phyloP scores from a whole-genome alignment of 1,284 basidiomycete genomes.

The Laetiporus sulphureus region DNA sequence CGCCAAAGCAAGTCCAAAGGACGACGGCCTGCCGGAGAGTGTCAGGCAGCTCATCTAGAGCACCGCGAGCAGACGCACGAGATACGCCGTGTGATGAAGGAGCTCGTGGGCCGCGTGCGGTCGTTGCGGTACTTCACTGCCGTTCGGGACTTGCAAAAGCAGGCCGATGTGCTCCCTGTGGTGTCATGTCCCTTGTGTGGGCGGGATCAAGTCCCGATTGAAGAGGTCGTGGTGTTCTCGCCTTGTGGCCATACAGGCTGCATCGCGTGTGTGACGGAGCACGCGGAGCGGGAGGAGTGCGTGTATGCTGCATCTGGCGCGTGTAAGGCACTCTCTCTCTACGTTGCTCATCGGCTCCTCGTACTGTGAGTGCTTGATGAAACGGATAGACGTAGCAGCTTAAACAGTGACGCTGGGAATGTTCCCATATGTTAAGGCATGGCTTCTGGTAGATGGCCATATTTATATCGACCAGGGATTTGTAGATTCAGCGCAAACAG shows the following conservation, averaged over 20 bases:
- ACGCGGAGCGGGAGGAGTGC: conserved; percentile 77
- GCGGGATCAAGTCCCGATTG: conserved; percentile 47
- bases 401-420: too few species aligned
- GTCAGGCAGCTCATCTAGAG: conserved; percentile 64
- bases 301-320: conserved; percentile 63
- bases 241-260: conserved; percentile 90
- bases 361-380: too few species aligned
- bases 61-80: conserved; percentile 84
- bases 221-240: conserved; percentile 78
- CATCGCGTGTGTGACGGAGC: conserved; percentile 60
- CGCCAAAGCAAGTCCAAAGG: conserved; percentile 47
- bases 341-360: too few species aligned
- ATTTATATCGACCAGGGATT: too few species aligned
- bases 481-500: too few species aligned
- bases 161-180: conserved; percentile 48
- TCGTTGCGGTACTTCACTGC: conserved; percentile 88
- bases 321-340: conserved; percentile 71
- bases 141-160: conserved; percentile 82
- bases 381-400: too few species aligned
- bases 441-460: too few species aligned
- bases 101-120: conserved; percentile 82
- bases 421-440: too few species aligned
- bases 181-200: conserved; percentile 59
- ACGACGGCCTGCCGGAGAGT: conserved; percentile 48
- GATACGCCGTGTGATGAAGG: conserved; percentile 78